Base-by-base conservation (phyloP, 2,329 filamentous ascomycete species). In the Botrytis fabae region DNA sequence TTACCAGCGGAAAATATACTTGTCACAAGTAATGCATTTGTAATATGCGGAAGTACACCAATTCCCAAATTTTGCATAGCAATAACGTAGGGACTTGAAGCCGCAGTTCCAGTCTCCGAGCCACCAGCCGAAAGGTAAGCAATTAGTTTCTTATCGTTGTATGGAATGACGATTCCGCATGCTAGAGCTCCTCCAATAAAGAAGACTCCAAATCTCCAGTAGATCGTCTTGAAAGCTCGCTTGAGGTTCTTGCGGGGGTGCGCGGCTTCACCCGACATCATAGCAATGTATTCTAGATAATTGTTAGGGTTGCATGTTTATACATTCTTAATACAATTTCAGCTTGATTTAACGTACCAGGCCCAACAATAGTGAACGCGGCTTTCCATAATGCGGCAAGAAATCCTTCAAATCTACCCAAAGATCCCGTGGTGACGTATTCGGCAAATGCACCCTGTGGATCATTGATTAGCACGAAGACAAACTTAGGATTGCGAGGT, bases 381-480 rank as follows among this genome's bases (percentile, higher is more conserved):
- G 87, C 88, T 77, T 88, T 76, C 77, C 77, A 79, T 18, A 79
- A 64, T 83, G 76, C 90, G 88, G 51, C 87, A 87, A 63, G 83
- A 79, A 94, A 93, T 1, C 91, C 92, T 35, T 93, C 85, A 77
- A 92, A 93, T 65, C 86, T 86, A 51, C 92, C 93, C 0, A 92
- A 83, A 54, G 83, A 93, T 4, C 91, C 91, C 0, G 83, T 84
- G 60, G 89, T 86, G 74, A 90, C 86, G 74, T 88, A 84, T 75
- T 90, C 86, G 25, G 86, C 86, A 77, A 92, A 92, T 2, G 90
- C 83, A 8, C 90, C 91, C 93, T 72, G 51, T 10, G 16, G 18
- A n/a, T 46, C 28, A 16, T 46, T 71, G 28, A 44, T 71, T 35
- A 69, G 38, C 20, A 25, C 20, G 20, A 57, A 68, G 8, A 7